Evolutionary conservation across 192 early-diverging fungal species (phyloP).

Genomic region (Linnemannia zychae): DNA sequence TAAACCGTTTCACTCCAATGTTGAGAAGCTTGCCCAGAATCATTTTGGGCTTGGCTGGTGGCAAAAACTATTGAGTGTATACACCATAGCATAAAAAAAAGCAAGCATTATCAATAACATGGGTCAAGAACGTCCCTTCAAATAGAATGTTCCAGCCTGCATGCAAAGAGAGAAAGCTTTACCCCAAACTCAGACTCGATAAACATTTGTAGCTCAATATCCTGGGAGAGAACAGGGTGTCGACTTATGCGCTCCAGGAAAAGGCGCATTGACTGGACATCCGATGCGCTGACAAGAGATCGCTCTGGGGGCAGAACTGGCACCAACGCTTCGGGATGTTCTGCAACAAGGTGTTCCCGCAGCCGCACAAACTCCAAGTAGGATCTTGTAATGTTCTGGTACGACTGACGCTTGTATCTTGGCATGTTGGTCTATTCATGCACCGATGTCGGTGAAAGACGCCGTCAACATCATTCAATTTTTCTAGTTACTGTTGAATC

Average conservation of each 20-base stretch:
- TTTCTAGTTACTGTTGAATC: not conserved
- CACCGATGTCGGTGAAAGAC: not conserved
- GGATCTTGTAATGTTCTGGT: conserved; percentile 51
- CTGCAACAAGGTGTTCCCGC: conserved; percentile 50
- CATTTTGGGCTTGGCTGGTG: conserved; percentile 52
- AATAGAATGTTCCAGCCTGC: no score
- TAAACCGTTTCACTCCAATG: conserved; percentile 46
- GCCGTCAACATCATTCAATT: not conserved
- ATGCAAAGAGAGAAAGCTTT: conserved; percentile 1
- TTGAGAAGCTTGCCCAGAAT: conserved; percentile 42
- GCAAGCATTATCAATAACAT: not conserved
- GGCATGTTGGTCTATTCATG: conserved; percentile 57
- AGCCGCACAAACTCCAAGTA: conserved; percentile 58
- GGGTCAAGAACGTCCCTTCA: not conserved
- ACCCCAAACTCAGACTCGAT: conserved; percentile 62
- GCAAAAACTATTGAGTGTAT: conserved; percentile 50
- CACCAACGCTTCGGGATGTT: conserved; percentile 59
- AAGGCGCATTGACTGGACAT: conserved; percentile 51
- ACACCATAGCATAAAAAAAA: not conserved
- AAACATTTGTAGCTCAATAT: conserved; percentile 61
- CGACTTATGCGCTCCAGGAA: conserved; percentile 53
- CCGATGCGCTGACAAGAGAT: conserved; percentile 46
- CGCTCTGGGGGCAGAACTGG: conserved; percentile 54
- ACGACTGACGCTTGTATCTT: conserved; percentile 51
- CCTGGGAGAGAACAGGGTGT: conserved; percentile 58